Conservation (phyloP, 306 rosid species). For the Glycine latifolia region DNA sequence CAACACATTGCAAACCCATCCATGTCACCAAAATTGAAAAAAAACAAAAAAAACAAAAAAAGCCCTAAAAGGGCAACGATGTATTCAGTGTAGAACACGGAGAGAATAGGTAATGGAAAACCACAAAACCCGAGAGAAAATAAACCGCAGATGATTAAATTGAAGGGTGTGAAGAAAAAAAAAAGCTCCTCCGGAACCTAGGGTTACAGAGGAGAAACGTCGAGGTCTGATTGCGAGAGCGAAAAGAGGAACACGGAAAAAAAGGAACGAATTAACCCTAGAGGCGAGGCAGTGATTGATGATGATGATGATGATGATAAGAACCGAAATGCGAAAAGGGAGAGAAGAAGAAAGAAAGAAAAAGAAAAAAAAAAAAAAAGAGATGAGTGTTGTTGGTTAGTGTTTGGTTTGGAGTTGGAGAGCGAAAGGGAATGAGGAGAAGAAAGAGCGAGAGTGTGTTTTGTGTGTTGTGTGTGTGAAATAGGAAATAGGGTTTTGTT, state of each 20-base stretch:
- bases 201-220: slow-evolving; percentile 55
- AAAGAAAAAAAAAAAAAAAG: too few relatives aligned
- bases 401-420: slow-evolving; percentile 27
- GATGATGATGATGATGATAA: slow-evolving; percentile 30
- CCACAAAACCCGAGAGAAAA: slow-evolving; percentile 62
- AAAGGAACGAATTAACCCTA: slow-evolving; percentile 62
- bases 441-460: background rate
- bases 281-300: slow-evolving; percentile 55
- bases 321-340: background rate
- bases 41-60: background rate
- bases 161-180: background rate
- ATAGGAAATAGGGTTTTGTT: slow-evolving; percentile 67
- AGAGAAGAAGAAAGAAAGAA: slow-evolving; percentile 11
- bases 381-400: background rate
- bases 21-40: slow-evolving; percentile 41
- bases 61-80: slow-evolving; percentile 60
- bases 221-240: background rate
- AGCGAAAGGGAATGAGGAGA: slow-evolving; percentile 6
- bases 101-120: slow-evolving; percentile 39
- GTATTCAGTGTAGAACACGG: slow-evolving; percentile 45
- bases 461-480: background rate
- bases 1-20: slow-evolving; percentile 39
- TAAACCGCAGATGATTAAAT: background rate
- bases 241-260: background rate
- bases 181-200: slow-evolving; percentile 52